Evolutionary conservation across 2,329 filamentous ascomycete species (phyloP), one percentile per base, ranked within the genome.

Genomic region (Akanthomyces muscarius): DNA sequence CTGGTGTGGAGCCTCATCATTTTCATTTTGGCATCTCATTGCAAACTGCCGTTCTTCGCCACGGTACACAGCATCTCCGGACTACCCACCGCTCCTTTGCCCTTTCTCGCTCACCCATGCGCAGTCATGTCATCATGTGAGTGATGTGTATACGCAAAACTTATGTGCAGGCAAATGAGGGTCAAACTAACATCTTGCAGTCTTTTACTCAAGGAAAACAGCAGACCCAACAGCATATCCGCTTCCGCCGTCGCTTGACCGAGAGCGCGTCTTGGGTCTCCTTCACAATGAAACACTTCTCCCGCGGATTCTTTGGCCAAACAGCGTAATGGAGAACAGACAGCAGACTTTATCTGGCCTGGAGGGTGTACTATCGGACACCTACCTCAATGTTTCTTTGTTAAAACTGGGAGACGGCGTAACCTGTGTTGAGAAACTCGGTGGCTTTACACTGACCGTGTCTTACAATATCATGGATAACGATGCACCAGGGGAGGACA

Each of bases 401-500:
- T n/a, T 47, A 3, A 58, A 50, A 13, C 14, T 47, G 14, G 14
- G 30, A 23, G 56, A 59, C 30, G 56, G 56, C 30, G 21, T 52
- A 0, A 44, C 47, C 1, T 52, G 57, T 23, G 47, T 33, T 8
- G 57, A 60, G 14, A 60, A 52, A 38, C 8, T 60, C 7, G 57
- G 33, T 21, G 47, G 57, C 57, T 60, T 60, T 30, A 60, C 57
- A n/a, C 52, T 60, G 47, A 60, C 57, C 47, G 47, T 60, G 5
- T 28, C 57, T 5, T 60, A 60, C 2, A 44, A 4, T 30, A 21
- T 52, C 5, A 1, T 44, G 4, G 25, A 52, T 2, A 21, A 33
- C 23, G 47, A 52, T 21, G 30, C 5, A 18, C 30, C 5, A 16
- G 13, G n/a, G 5, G 23, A 33, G 36, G 25, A 30, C n/a, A 16